Evolutionary conservation across 1,284 basidiomycete species (phyloP).

Genomic region (Earliella scabrosa): DNA sequence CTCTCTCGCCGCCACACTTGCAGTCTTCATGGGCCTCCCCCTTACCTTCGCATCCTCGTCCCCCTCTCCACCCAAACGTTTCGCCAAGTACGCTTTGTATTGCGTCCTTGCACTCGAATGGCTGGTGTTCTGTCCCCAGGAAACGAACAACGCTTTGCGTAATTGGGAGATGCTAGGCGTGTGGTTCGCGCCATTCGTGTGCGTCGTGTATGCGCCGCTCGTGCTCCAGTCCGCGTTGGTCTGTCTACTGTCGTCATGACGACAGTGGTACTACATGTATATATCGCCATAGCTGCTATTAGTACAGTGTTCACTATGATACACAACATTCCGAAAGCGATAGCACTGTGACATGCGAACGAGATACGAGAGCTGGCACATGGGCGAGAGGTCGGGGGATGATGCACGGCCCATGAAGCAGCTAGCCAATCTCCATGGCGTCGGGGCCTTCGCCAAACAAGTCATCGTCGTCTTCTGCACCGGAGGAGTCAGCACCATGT

Average conservation of each 20-base stretch:
- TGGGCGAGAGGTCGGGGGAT: neutral
- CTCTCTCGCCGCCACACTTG: slow-evolving; percentile 77
- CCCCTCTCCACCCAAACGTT: slow-evolving; percentile 26
- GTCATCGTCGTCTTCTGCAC: slow-evolving; percentile 55
- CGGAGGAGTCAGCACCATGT: slow-evolving; percentile 42
- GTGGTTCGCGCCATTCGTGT: slow-evolving; percentile 79
- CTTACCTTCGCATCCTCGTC: slow-evolving; percentile 51
- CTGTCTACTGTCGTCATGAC: slow-evolving; percentile 44
- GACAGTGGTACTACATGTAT: neutral
- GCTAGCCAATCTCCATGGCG: slow-evolving; percentile 48
- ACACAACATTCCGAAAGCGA: slow-evolving; percentile 4
- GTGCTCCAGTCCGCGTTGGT: slow-evolving; percentile 70
- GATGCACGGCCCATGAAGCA: no score
- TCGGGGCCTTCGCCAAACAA: slow-evolving; percentile 60
- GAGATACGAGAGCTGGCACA: neutral
- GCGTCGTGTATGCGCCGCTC: slow-evolving; percentile 71
- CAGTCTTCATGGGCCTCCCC: slow-evolving; percentile 63
- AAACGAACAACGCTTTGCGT: slow-evolving; percentile 57
- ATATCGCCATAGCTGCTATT: neutral
- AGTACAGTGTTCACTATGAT: slow-evolving; percentile 1
- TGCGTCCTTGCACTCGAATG: slow-evolving; percentile 59
- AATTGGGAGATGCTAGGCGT: slow-evolving; percentile 74
- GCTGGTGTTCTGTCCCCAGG: slow-evolving; percentile 48
- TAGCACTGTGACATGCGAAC: neutral
- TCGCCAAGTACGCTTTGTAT: slow-evolving; percentile 49